phyloP scores from a whole-genome alignment of 73 alveolate genomes.

The Blepharisma stoltei region DNA sequence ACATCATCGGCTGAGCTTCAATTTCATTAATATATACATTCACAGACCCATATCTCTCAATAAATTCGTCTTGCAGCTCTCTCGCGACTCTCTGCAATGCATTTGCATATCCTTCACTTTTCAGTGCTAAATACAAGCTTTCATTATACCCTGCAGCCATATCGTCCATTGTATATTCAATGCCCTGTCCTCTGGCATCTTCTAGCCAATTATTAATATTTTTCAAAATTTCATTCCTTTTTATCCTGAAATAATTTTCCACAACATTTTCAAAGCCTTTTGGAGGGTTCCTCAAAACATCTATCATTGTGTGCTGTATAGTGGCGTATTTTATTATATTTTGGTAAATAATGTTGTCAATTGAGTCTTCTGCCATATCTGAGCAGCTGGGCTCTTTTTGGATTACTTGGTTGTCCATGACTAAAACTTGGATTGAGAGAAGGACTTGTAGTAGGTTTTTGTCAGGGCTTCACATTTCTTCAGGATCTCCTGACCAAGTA shows the following conservation, averaged over 20 bases:
- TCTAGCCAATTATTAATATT: conserved; percentile 90
- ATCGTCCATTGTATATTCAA: too few relatives aligned
- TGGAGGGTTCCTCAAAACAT: conserved; percentile 85
- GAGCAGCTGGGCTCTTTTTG: conserved; percentile 64
- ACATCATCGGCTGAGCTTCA: too few relatives aligned
- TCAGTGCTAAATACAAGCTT: too few relatives aligned
- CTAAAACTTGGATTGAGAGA: conserved; percentile 63
- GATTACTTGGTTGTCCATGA: conserved; percentile 65
- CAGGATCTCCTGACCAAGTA: conserved; percentile 67
- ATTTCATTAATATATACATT: too few relatives aligned
- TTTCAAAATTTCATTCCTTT: conserved; percentile 84
- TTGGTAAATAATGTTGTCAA: conserved; percentile 17
- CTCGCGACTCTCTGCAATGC: too few relatives aligned
- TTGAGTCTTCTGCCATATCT: too few relatives aligned
- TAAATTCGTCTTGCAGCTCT: too few relatives aligned
- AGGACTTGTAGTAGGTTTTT: conserved; percentile 56
- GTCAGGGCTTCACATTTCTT: conserved; percentile 74
- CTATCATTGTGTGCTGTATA: conserved; percentile 93
- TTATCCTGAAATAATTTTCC: conserved; percentile 88
- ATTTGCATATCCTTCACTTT: too few relatives aligned
- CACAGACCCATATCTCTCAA: too few relatives aligned
- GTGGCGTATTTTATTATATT: conserved; percentile 91
- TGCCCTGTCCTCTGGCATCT: conserved; percentile 39
- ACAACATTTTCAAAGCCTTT: conserved; percentile 91
- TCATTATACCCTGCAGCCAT: too few relatives aligned